These are phyloP conservation scores for Proliferodiscus dingleyae DNA, from an alignment of 2,329 filamentous ascomycete species.

Conservation along the genomic window DNA sequence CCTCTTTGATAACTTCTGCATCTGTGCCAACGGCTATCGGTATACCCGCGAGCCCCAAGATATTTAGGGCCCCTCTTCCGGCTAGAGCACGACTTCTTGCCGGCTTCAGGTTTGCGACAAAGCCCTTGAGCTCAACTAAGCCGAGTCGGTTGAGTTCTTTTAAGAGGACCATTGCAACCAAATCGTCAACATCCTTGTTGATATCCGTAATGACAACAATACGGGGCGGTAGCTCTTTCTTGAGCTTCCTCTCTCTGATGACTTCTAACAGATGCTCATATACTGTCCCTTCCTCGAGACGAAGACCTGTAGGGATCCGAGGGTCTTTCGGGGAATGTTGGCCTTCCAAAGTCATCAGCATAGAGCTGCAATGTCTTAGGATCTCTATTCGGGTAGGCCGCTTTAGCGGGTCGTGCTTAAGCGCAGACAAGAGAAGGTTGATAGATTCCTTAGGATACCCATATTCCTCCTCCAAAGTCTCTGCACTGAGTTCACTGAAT, in stretches of 20 bases:
- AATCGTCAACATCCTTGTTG: constrained; percentile 29
- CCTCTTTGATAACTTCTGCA: constrained; percentile 6
- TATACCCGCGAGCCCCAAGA: constrained; percentile 16
- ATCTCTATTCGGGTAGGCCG: constrained; percentile 6
- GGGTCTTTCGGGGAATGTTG: constrained; percentile 5
- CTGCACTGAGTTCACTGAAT: neutral
- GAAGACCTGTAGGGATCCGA: constrained; percentile 17
- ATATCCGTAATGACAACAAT: constrained; percentile 28
- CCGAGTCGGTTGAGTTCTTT: constrained; percentile 27
- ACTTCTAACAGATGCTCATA: constrained; percentile 18
- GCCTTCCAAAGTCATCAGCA: constrained; percentile 6
- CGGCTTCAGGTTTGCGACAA: constrained; percentile 26
- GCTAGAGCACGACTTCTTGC: constrained; percentile 18
- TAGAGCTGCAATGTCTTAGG: constrained; percentile 10
- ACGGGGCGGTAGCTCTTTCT: constrained; percentile 10
- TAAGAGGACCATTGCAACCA: constrained; percentile 26
- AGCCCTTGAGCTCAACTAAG: constrained; percentile 22
- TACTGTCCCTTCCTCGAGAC: constrained; percentile 11
- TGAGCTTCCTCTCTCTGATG: constrained; percentile 1
- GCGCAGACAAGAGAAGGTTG: neutral
- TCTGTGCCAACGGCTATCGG: constrained; percentile 21
- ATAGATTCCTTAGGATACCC: neutral
- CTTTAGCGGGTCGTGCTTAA: neutral
- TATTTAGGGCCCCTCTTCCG: constrained; percentile 23
- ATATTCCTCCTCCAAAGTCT: neutral